Evolutionary conservation across 2,329 filamentous ascomycete species (phyloP).

Genomic region (Neofusicoccum umdonicola): DNA sequence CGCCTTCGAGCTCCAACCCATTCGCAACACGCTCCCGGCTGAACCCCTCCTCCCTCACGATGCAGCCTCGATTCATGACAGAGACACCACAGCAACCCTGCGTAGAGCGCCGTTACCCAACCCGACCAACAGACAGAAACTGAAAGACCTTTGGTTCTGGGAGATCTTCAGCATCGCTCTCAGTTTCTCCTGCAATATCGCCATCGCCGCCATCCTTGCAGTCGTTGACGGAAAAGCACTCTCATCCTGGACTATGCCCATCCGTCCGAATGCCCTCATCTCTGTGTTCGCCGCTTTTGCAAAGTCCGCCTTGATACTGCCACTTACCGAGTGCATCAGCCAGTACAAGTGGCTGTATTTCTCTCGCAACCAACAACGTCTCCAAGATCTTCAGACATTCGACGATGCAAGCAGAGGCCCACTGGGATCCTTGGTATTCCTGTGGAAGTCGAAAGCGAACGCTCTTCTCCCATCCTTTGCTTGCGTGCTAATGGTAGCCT

Average conservation of each 20-base stretch:
- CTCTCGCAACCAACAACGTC: conserved; percentile 11
- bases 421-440: background rate
- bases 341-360: conserved; percentile 39
- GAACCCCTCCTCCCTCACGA: no score
- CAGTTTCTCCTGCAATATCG: background rate
- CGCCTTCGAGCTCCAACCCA: no score
- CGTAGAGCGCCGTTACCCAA: no score
- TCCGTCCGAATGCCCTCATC: conserved; percentile 32
- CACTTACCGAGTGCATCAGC: conserved; percentile 30
- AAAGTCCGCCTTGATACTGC: conserved; percentile 32
- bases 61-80: no score
- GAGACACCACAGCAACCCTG: no score
- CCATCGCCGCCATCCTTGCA: conserved; percentile 16
- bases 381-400: conserved; percentile 28
- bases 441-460: background rate
- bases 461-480: background rate
- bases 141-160: background rate
- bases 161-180: background rate
- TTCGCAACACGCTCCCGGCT: no score
- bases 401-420: conserved; percentile 29
- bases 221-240: conserved; percentile 15
- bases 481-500: background rate
- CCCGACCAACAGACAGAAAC: no score
- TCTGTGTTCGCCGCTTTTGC: conserved; percentile 32
- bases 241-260: conserved; percentile 17